Conservation (phyloP, 495 filamentous ascomycete genomes). For the Polyplosphaeria fusca region DNA sequence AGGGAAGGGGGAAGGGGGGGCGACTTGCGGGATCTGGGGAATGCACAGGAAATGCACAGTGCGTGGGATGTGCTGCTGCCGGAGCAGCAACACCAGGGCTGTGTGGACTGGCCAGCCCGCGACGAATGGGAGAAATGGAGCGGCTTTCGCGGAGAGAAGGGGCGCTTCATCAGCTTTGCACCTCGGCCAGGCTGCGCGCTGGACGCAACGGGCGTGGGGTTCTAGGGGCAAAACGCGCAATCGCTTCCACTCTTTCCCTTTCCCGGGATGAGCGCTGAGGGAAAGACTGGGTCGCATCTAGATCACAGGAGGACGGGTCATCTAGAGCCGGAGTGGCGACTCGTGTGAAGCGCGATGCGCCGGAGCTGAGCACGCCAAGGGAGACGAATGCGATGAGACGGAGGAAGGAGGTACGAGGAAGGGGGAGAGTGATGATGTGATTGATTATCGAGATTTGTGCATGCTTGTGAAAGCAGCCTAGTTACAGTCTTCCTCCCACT, state of each 20-base stretch:
- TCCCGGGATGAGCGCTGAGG: not conserved
- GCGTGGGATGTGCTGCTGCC: not conserved
- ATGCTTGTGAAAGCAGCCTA: slow-evolving; percentile 2
- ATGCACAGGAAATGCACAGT: not conserved
- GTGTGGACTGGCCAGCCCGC: no score
- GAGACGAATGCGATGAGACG: not conserved
- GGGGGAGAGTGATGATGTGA: not conserved
- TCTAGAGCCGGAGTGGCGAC: not conserved
- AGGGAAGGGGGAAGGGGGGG: not conserved
- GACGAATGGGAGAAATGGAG: no score
- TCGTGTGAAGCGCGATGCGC: not conserved
- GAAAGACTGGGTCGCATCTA: no score
- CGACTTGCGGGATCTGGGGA: slow-evolving; percentile 1
- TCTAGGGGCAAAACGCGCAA: not conserved
- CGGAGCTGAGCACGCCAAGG: not conserved
- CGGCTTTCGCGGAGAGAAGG: not conserved
- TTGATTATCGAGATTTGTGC: slow-evolving; percentile 1
- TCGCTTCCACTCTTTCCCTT: not conserved
- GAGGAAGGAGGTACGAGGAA: not conserved
- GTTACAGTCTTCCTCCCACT: slow-evolving; percentile 10
- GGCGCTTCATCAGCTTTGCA: no score
- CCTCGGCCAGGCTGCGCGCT: no score
- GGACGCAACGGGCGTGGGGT: not conserved
- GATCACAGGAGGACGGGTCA: not conserved
- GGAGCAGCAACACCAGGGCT: no score